Conservation (phyloP, 2,329 filamentous ascomycete species). For the Microsporum canis region DNA sequence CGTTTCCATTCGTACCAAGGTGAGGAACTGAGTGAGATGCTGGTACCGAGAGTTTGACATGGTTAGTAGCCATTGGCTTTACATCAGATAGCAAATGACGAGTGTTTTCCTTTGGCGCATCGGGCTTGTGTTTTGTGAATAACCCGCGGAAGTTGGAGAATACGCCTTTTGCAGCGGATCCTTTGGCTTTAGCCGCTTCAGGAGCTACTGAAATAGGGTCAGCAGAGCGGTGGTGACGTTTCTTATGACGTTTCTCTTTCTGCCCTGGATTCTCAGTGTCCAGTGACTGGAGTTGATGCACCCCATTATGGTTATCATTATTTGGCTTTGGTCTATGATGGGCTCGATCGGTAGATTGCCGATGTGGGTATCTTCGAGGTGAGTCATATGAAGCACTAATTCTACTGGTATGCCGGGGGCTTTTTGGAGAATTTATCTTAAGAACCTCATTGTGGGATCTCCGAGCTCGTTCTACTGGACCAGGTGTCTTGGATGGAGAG, state of each 20-base stretch:
- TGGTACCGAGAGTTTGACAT: neutral
- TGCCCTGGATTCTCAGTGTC: neutral
- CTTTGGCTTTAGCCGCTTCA: constrained; percentile 3
- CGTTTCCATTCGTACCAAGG: neutral
- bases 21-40: constrained; percentile 1
- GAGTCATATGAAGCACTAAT: constrained; percentile 6
- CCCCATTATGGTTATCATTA: neutral
- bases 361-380: constrained; percentile 5
- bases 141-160: constrained; percentile 16
- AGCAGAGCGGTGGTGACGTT: neutral
- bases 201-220: neutral
- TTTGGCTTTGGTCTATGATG: constrained; percentile 8
- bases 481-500: neutral
- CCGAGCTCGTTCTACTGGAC: neutral
- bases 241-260: constrained; percentile 3
- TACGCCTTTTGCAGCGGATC: constrained; percentile 9
- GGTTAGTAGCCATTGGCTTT: neutral
- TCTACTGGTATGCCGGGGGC: neutral
- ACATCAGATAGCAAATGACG: neutral
- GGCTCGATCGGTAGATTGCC: constrained; percentile 3
- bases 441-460: neutral
- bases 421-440: constrained; percentile 4
- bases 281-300: neutral
- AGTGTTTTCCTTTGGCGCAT: constrained; percentile 3
- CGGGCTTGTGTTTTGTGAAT: constrained; percentile 14